Base-by-base conservation (phyloP, 441 rosid genomes). In the Populus hybrid region DNA sequence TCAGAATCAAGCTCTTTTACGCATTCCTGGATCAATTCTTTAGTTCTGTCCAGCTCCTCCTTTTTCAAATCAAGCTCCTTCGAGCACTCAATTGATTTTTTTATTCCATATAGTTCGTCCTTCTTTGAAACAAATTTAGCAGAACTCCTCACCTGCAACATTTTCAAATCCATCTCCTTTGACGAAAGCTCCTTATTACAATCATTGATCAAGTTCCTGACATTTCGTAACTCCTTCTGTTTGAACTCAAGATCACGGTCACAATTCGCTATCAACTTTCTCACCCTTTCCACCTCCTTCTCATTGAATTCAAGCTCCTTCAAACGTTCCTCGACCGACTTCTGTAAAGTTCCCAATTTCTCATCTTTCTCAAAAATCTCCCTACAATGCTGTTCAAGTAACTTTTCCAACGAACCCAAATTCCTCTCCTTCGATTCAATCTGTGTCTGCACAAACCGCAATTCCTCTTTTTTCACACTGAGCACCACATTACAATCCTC, bases 301-400 rank as follows among this genome's bases (percentile, higher is more conserved):
- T 77, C 70, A 69, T 78, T 83, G 21, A 57, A 71, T 34, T 80
- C 79, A n/a, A 84, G 66, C 40, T 81, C 81, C 76, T 61, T 67
- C n/a, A 65, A 36, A 11, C 76, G 70, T 7, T 76, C 85, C 42
- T 81, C 70, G 32, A 86, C 46, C 26, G 66, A 80, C 35, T 36
- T 74, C 28, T 75, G 70, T 19, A 81, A 42, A 7, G 69, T 77
- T 19, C 21, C 24, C 78, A 80, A 76, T 26, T 59, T 57, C 34
- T 71, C 35, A 64, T 77, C 68, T 82, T 78, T 83, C 78, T 21
- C 10, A 64, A 2, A 79, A 42, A 82, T 42, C 40, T 85, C 88
- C 63, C 50, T 21, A 14, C 38, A 16, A 14, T 63, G 23, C 2
- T 75, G 70, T 73, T 80, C 70, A 34, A 79, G 9, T 30, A 50